Evolutionary conservation across 345 rosid genomes (phyloP).

Genomic region (Acer saccharum): DNA sequence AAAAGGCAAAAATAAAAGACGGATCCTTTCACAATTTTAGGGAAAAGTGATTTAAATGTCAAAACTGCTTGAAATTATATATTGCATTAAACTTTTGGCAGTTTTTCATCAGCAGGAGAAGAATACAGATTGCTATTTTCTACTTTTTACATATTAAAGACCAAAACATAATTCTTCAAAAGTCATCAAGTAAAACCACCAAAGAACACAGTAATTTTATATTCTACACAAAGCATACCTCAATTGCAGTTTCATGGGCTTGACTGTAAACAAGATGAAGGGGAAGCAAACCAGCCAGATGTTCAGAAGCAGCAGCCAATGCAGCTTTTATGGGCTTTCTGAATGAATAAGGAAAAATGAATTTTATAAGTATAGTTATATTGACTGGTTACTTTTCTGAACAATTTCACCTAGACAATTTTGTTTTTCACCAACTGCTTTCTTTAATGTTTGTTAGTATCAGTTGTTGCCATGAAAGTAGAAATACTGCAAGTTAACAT

Average conservation of each 20-base stretch:
- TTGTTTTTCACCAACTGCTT: background rate
- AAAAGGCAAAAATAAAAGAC: background rate
- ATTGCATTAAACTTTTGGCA: background rate
- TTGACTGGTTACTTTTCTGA: background rate
- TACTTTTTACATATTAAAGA: background rate
- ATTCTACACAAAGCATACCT: slow-evolving; percentile 49
- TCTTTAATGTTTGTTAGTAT: background rate
- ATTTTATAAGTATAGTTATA: background rate
- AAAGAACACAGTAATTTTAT: slow-evolving; percentile 4
- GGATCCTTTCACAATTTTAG: background rate
- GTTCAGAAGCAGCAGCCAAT: slow-evolving; percentile 89
- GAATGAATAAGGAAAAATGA: slow-evolving; percentile 7
- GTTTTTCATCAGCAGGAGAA: background rate
- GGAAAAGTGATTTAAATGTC: background rate
- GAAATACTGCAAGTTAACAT: background rate
- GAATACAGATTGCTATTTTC: background rate
- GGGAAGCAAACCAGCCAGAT: slow-evolving; percentile 95
- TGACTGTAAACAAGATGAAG: slow-evolving; percentile 94
- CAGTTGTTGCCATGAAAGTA: background rate
- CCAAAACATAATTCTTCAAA: slow-evolving; percentile 1
- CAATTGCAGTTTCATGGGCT: slow-evolving; percentile 93
- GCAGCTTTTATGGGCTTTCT: slow-evolving; percentile 95
- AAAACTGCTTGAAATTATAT: background rate
- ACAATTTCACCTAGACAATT: background rate
- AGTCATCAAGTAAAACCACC: slow-evolving; percentile 6